These are phyloP conservation scores for Takakia lepidozioides DNA, from an alignment of 225 moss, liverwort and hornwort genomes.

Conservation along the genomic window DNA sequence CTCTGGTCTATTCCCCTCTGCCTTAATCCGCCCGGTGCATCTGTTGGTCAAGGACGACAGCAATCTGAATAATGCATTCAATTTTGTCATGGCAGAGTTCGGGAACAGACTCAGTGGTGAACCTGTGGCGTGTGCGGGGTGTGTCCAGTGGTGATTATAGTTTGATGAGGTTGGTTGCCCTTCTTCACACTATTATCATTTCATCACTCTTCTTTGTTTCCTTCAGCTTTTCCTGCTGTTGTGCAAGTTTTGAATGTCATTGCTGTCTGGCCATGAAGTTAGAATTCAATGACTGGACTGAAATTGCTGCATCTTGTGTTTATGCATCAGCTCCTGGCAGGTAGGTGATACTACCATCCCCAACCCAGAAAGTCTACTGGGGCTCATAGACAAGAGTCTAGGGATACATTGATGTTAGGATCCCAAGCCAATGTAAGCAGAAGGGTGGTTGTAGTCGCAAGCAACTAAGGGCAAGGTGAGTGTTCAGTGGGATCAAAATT, in stretches of 20 bases:
- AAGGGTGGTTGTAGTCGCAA: no score
- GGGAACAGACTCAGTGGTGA: constrained; percentile 77
- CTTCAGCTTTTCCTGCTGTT: neutral
- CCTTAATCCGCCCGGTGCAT: no score
- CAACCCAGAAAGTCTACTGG: no score
- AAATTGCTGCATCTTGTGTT: neutral
- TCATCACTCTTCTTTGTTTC: neutral
- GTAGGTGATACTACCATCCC: neutral
- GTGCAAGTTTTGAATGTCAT: no score
- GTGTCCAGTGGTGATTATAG: constrained; percentile 22
- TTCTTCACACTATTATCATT: neutral
- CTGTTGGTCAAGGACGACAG: no score
- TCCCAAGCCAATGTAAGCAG: no score
- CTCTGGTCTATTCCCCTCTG: neutral
- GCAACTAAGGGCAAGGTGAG: no score
- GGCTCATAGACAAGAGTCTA: no score
- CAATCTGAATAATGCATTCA: no score
- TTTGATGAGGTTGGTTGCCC: constrained; percentile 26
- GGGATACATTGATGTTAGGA: no score
- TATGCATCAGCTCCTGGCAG: neutral
- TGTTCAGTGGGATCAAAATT: no score
- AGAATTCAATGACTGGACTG: neutral
- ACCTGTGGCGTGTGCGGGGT: constrained; percentile 57
- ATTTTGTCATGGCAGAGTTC: constrained; percentile 45
- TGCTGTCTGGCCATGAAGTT: neutral